Evolutionary conservation across 805 yeast genomes (phyloP), one percentile per base, ranked within the genome.

Genomic region (Candida incommunis): DNA sequence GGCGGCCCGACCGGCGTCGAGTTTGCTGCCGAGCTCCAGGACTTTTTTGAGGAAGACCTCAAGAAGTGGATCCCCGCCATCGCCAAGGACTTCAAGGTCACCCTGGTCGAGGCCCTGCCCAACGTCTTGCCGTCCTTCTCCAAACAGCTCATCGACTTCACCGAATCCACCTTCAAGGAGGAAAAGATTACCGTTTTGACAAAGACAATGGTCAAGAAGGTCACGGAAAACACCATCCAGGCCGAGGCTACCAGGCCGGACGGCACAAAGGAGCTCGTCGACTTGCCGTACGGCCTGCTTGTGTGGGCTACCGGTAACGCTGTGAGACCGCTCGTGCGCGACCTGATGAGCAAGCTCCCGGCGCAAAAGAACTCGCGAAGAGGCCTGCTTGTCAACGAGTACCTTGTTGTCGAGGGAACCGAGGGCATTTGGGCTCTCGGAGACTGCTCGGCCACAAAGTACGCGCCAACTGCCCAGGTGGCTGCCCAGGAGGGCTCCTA

Each of bases 1-100:
- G 97, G 96, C 66, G 97, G 97, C 52, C 96, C 97, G 62, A 88
- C 97, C 40, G 97, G 97, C 69, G 96, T 88, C 50, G 96, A 87
- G 68, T 82, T 87, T 57, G 96, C 96, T 54, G 97, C 95, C 59
- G 96, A 90, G 67, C 69, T 88, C 56, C 94, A 83, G 68, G 97
- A 88, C 66, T 90, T 84, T 66, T 82, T 87, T 50, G 87, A 83
- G 63, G 94, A 88, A 64, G 97, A 88, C 65, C 72, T 88, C 66
- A 67, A 69, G 56, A 83, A 80, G 66, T 84, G 94, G 87, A 81
- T 84, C 68, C 96, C 96, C 40, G 81, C 74, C 57, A 75, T 88
- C 53, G 79, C 85, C 52, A 68, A 72, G 54, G 96, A 88, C 64
- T 76, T 87, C 65, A 75, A 76, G 57, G 92, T 90, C 44, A 74